phyloP scores from a whole-genome alignment of 331 rosid genomes.

The Prunus yedoensis region DNA sequence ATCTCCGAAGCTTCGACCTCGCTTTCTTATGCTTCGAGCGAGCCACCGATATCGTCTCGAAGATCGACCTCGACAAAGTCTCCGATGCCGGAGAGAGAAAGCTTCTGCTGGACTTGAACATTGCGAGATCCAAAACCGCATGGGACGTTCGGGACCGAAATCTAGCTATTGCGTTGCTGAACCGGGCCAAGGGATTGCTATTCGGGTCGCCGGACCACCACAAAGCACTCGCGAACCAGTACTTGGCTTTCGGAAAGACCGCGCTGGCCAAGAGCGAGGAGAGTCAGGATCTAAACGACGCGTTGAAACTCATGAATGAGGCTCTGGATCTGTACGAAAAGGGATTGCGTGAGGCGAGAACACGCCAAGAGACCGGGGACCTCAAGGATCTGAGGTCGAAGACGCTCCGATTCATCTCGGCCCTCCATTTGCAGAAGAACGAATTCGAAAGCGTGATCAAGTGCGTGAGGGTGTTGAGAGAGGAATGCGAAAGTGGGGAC shows the following conservation, averaged over 20 bases:
- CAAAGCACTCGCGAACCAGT: conserved; percentile 62
- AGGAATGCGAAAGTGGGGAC: conserved; percentile 56
- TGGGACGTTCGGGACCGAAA: conserved; percentile 79
- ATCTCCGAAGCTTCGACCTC: conserved; percentile 62
- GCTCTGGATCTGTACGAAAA: conserved; percentile 78
- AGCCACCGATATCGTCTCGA: conserved; percentile 75
- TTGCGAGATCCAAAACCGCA: conserved; percentile 77
- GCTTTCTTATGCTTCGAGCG: conserved; percentile 84
- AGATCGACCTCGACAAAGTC: conserved; percentile 29
- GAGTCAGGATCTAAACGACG: conserved; percentile 42
- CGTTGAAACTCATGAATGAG: conserved; percentile 82
- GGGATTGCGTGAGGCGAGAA: conserved; percentile 55
- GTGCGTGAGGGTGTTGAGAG: conserved; percentile 86
- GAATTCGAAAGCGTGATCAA: conserved; percentile 82
- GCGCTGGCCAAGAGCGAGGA: conserved; percentile 51
- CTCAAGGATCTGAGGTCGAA: conserved; percentile 60
- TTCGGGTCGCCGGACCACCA: conserved; percentile 57
- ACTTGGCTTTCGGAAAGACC: conserved; percentile 56
- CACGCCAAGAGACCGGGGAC: conserved; percentile 52
- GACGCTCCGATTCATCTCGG: conserved; percentile 77
- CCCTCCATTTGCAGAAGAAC: conserved; percentile 75
- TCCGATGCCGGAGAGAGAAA: conserved; percentile 51
- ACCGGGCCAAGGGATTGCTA: conserved; percentile 65
- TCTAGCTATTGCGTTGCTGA: conserved; percentile 63
- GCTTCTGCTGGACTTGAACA: conserved; percentile 60